phyloP scores from a whole-genome alignment of 495 filamentous ascomycete genomes.

The Neurospora sublineolata region DNA sequence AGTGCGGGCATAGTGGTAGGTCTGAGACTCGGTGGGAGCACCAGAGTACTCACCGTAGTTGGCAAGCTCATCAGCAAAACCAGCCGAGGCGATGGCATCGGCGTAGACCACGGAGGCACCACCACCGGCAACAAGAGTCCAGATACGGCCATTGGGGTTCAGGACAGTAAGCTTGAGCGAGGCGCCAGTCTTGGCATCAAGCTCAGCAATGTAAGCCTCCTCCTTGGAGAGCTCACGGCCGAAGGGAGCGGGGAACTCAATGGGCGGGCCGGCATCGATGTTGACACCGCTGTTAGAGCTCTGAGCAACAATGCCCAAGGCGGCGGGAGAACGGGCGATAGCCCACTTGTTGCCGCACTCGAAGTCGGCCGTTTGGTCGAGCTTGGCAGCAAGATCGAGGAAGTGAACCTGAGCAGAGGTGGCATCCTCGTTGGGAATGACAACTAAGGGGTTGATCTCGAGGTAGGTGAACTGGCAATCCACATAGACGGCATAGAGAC shows the following conservation, averaged over 20 bases:
- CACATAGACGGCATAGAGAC: conserved; percentile 91
- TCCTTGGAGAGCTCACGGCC: conserved; percentile 96
- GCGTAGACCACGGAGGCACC: conserved; percentile 99
- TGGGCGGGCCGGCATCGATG: conserved; percentile 93
- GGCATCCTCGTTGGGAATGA: conserved; percentile 83
- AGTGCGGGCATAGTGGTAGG: conserved; percentile 93
- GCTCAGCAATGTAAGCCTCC: conserved; percentile 95
- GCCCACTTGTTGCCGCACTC: conserved; percentile 99
- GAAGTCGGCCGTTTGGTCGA: conserved; percentile 98
- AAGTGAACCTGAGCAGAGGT: conserved; percentile 96
- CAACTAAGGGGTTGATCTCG: conserved; percentile 98
- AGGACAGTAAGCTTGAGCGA: conserved; percentile 96
- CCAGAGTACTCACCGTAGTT: conserved; percentile 99
- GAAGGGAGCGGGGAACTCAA: conserved; percentile 98
- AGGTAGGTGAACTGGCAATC: conserved; percentile 99
- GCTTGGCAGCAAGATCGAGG: conserved; percentile 95
- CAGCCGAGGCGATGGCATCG: conserved; percentile 93
- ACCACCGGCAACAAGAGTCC: conserved; percentile 97
- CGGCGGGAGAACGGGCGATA: conserved; percentile 75
- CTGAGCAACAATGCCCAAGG: conserved; percentile 62
- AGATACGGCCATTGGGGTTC: conserved; percentile 82
- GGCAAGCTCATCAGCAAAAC: conserved; percentile 90
- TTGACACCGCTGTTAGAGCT: conserved; percentile 61
- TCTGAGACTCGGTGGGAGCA: conserved; percentile 95
- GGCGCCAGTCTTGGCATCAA: conserved; percentile 98